phyloP scores from a whole-genome alignment of 1,284 basidiomycete species.

The Cryptococcus deneoformans region DNA sequence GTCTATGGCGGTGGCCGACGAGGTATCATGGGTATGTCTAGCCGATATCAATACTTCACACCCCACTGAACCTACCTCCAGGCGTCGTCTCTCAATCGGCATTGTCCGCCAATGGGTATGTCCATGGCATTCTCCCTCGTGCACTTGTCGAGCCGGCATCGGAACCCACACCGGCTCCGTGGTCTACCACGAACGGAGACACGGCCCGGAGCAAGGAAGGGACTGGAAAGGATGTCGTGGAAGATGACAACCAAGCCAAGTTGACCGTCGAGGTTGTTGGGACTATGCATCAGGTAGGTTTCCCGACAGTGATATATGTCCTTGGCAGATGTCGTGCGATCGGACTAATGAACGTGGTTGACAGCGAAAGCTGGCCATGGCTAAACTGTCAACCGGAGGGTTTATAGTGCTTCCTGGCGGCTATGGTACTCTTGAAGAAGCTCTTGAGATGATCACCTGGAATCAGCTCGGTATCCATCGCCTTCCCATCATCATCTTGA shows the following conservation, averaged over 20 bases:
- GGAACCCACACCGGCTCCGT: constrained; percentile 25
- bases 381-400: constrained; percentile 63
- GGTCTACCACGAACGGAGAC: neutral
- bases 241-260: constrained; percentile 49
- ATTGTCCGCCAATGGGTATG: constrained; percentile 65
- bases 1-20: constrained; percentile 82
- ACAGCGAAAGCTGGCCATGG: constrained; percentile 80
- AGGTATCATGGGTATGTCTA: constrained; percentile 71
- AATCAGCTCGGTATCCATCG: constrained; percentile 72
- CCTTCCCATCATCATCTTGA: constrained; percentile 72
- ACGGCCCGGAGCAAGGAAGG: constrained; percentile 35
- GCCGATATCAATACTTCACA: no score
- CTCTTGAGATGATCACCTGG: constrained; percentile 90
- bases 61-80: constrained; percentile 5
- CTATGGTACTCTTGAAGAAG: constrained; percentile 90
- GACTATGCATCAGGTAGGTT: constrained; percentile 74
- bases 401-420: constrained; percentile 89
- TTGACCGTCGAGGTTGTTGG: constrained; percentile 58
- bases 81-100: constrained; percentile 69
- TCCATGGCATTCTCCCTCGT: constrained; percentile 76
- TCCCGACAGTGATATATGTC: neutral
- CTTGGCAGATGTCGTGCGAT: neutral
- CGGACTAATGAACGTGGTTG: neutral
- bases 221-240: constrained; percentile 34
- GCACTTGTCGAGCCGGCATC: constrained; percentile 51